Base-by-base conservation (phyloP, 805 yeast genomes). In the Teunomyces stri region DNA sequence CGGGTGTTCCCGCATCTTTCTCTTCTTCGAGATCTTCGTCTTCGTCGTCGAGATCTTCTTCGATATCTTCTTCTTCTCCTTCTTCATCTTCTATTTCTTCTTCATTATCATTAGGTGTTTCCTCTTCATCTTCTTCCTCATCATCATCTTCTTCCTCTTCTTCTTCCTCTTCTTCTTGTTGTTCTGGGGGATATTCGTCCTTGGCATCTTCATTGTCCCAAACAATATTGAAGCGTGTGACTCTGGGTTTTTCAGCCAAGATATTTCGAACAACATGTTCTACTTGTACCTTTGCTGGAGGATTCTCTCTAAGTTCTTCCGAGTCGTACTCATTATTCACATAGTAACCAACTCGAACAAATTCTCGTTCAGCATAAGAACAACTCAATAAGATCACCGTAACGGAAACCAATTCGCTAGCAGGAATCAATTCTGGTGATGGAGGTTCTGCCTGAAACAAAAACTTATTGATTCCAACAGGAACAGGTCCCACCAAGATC, bases 401-500 rank as follows among this genome's bases (percentile, higher is more conserved):
- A 36, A 94, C 98, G 51, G 92, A 83, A 11, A 94, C 97, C 52
- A 94, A 76, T 64, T 94, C 99, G 55, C 89, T 85, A 3, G 97
- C 97, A 0, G 99, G 99, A 54, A 94, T 94, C 55, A 91, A 69
- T 56, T 92, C 98, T 0, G 97, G 95, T 1, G 92, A 83, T 1
- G 99, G 99, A 0, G 99, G 96, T 59, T 95, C 98, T 0, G 98
- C 97, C 15, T 88, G 82, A 65, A 94, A 87, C 9, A 91, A 78
- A 59, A 94, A 94, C 66, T 92, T 90, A 63, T 94, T 94, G 35
- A 92, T 83, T 1, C 99, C 99, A 1, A 94, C 96, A 0, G 99
- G 99, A 2, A 94, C 96, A 0, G 99, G 99, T 0, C 99, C 99
- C 3, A 94, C 99, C n/a, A 94, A 71, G 33, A 94, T 83, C 1